Evolutionary conservation across 495 filamentous ascomycete genomes (phyloP).

Genomic region (Apodospora peruviana): DNA sequence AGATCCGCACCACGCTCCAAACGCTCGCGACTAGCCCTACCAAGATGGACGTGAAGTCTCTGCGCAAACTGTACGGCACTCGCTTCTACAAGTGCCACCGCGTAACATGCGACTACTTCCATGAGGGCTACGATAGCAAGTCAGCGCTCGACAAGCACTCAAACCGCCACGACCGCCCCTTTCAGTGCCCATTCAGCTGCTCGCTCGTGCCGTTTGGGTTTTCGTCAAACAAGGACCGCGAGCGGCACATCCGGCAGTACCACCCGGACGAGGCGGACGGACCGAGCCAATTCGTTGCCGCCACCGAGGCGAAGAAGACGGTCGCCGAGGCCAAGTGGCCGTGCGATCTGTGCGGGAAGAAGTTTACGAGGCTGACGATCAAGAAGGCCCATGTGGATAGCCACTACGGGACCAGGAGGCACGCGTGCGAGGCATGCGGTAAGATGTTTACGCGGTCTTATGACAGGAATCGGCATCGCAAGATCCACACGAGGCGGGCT

Average conservation of each 20-base stretch:
- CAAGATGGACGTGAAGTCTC: neutral
- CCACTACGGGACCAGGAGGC: conserved; percentile 43
- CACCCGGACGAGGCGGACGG: conserved; percentile 16
- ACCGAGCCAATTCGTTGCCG: conserved; percentile 2
- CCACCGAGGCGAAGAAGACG: conserved; percentile 1
- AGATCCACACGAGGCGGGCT: conserved; percentile 12
- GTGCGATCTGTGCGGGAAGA: conserved; percentile 40
- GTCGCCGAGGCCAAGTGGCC: conserved; percentile 30
- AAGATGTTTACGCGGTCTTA: conserved; percentile 37
- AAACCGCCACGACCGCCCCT: conserved; percentile 34
- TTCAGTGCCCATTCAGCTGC: conserved; percentile 32
- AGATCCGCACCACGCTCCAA: conserved; percentile 24
- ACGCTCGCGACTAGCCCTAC: neutral
- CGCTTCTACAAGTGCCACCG: conserved; percentile 36
- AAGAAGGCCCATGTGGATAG: conserved; percentile 41
- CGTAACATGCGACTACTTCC: conserved; percentile 36
- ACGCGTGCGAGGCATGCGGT: conserved; percentile 33
- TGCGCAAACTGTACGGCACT: conserved; percentile 29
- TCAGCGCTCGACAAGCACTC: conserved; percentile 26
- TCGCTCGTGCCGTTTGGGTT: conserved; percentile 28
- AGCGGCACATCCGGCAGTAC: conserved; percentile 28
- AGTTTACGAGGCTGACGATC: conserved; percentile 44
- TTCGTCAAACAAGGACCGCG: conserved; percentile 29
- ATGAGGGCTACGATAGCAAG: conserved; percentile 34
- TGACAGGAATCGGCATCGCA: conserved; percentile 43